Evolutionary conservation across 176 grass and related monocot species (phyloP), one percentile per base, ranked within the genome.

Genomic region (Musa acuminata): DNA sequence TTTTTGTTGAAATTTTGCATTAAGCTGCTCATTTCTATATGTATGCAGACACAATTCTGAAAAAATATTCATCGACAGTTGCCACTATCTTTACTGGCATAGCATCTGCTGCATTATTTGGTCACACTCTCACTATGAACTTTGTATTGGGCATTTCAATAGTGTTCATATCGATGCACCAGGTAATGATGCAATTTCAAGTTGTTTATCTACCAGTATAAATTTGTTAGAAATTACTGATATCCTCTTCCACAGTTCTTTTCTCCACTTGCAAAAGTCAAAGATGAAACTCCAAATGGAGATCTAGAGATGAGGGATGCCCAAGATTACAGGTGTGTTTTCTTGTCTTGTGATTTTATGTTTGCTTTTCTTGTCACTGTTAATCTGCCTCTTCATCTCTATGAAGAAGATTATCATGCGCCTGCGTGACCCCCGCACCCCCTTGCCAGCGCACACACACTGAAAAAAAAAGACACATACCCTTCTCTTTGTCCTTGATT

Each of bases 81-180:
- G 87, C 94, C 29, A 98, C 94, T 58, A 98, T 98, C 72, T 98
- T 98, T 82, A 98, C 94, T 60, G 94, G 87, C 53, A 80, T 98
- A 82, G 90, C 90, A 11, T 98, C 94, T 83, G 90, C 90, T 80
- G 62, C 81, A 77, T 81, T 98, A 80, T 98, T 98, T 82, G 90
- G 94, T 67, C 94, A 98, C 80, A 77, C 83, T 62, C 78, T 93
- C 57, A 98, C 94, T 62, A 89, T 98, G 63, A 98, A 98, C 78
- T 98, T 98, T 87, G 21, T 98, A 65, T 83, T 98, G 74, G 94
- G 90, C 48, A 98, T 98, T 87, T 93, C 90, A 14, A 91, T 91
- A 83, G 90, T 98, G 83, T 91, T 98, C 49, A 93, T 98, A 88
- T 98, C 94, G 49, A 98, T 98, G 94, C 94, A 98, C 87, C 94